Evolutionary conservation across 192 early-diverging fungal species (phyloP), one percentile per base, ranked within the genome.

Genomic region (Backusella tarrabulga): DNA sequence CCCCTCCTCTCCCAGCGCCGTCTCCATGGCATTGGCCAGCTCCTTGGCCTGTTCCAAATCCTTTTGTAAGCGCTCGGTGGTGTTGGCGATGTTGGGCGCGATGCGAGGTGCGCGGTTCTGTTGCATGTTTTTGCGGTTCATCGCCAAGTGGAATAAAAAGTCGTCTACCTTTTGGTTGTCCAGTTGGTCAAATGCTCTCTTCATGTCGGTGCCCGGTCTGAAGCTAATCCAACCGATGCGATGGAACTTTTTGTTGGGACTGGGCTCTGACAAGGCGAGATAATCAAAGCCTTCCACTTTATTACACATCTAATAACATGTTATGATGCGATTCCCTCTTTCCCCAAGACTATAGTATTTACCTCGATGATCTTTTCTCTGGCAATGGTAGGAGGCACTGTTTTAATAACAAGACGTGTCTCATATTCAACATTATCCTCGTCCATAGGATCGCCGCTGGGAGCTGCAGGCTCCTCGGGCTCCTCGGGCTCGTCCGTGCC

Each of bases 141-240:
- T 73, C 17, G 88, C 88, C 8, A 94, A 66, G 68, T 86, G 82
- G 56, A 94, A 84, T 12, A 75, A 66, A 69, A 87, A 87, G 35
- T 90, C 87, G 54, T 86, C 90, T 35, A 83, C 83, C 3, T 84
- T 86, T 52, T 82, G 80, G 74, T 88, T 85, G 75, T 94, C 85
- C 68, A 95, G 81, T 42, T 83, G 80, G 26, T 89, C 86, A 77
- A 90, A 79, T 23, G 93, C 92, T 52, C 82, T 85, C 14, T 91
- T 88, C 81, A 97, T 87, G 78, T 97, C 92, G n/a, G 94, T 93
- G 23, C 91, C 95, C 34, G 93, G 85, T 67, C 92, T 88, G 77
- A 98, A 97, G 26, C 92, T 88, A 76, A 96, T 91, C 97, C 97
- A 99, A 12, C 96, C 97, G 74, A 96, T 87, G 17, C 97, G 92